Conservation (phyloP, 78 protist genomes). For the Dictyostelium firmibasis region DNA sequence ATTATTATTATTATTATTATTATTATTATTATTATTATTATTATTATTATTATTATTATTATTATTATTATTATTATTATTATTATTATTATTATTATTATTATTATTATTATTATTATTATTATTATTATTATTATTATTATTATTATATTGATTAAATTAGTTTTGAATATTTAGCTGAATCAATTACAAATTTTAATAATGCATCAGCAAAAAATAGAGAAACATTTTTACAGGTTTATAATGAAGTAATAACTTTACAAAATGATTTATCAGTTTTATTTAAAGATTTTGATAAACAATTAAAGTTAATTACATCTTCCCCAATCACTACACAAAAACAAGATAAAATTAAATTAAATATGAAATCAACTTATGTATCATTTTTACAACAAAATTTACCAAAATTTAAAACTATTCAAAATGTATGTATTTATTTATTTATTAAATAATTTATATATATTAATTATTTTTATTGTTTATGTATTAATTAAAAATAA, state of each 20-base stretch:
- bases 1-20: not conserved
- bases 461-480: not conserved
- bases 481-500: not conserved
- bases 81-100: too few species aligned
- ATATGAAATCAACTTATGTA: slow-evolving; percentile 43
- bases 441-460: not conserved
- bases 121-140: too few species aligned
- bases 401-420: slow-evolving; percentile 71
- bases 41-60: too few species aligned
- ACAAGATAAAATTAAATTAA: not conserved
- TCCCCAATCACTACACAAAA: not conserved
- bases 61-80: not conserved
- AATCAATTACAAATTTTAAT: slow-evolving; percentile 37
- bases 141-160: not conserved
- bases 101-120: too few species aligned
- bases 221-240: slow-evolving; percentile 52
- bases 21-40: not conserved
- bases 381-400: slow-evolving; percentile 56
- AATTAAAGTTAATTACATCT: not conserved
- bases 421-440: slow-evolving; percentile 8
- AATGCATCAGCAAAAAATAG: slow-evolving; percentile 34
- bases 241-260: slow-evolving; percentile 23
- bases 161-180: slow-evolving; percentile 62
- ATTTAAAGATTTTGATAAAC: slow-evolving; percentile 71
- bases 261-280: slow-evolving; percentile 32